A percentile compares a stretch with the other conserved stretches of the same genome.
These are phyloP conservation scores for Nicotiana rustica DNA, from an alignment of 305 asterid genomes.

Conservation along the genomic window DNA sequence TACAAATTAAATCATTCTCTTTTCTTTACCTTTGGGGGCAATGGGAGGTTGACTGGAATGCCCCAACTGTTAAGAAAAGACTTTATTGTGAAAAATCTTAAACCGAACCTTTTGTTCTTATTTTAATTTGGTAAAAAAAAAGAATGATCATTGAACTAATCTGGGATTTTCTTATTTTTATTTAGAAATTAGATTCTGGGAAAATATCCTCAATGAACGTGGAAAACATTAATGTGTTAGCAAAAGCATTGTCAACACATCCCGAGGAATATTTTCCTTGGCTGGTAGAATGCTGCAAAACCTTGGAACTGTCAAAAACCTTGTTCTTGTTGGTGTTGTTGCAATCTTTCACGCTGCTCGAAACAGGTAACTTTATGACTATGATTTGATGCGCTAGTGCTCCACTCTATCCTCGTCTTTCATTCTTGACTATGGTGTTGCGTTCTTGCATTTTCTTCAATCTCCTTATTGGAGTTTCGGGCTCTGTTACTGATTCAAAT, in stretches of 20 bases:
- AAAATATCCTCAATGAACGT: constrained; percentile 56
- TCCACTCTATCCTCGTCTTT: constrained; percentile 33
- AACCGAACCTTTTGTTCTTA: background rate
- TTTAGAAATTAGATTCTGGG: constrained; percentile 66
- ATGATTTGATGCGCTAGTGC: background rate
- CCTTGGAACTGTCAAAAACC: constrained; percentile 67
- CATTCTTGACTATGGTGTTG: background rate
- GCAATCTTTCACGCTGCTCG: constrained; percentile 63
- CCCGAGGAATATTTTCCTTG: constrained; percentile 68
- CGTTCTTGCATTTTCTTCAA: background rate
- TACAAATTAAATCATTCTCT: background rate
- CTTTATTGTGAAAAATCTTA: background rate
- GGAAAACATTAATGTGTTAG: constrained; percentile 68
- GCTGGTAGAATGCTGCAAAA: constrained; percentile 75
- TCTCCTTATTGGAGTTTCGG: background rate
- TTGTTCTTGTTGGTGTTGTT: constrained; percentile 69
- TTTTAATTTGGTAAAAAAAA: background rate
- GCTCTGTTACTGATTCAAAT: constrained; percentile 13
- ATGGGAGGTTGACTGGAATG: constrained; percentile 24
- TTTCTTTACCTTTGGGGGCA: background rate
- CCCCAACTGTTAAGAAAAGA: background rate
- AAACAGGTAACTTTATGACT: constrained; percentile 59
- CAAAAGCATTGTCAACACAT: constrained; percentile 53
- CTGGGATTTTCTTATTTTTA: constrained; percentile 33
- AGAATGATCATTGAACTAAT: constrained; percentile 11